These are phyloP conservation scores for Hypoxylon fragiforme DNA, from an alignment of 495 filamentous ascomycete species.

Conservation along the genomic window DNA sequence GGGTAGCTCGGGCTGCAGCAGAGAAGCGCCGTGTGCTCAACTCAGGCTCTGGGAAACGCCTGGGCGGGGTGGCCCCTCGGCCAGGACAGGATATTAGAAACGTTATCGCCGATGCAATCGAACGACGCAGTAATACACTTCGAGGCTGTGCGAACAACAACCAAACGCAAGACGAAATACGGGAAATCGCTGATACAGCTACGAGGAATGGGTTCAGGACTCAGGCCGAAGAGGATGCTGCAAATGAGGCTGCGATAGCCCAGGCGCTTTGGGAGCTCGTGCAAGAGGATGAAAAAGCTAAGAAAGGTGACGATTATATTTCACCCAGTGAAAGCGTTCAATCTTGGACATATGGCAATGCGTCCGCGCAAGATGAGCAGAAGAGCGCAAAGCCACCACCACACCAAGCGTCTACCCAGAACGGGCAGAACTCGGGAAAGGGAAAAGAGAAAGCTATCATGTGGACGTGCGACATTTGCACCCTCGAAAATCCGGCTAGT, in stretches of 20 bases:
- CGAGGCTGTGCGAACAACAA: constrained; percentile 77
- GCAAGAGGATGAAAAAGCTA: constrained; percentile 67
- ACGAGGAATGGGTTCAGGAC: constrained; percentile 76
- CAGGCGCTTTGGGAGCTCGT: constrained; percentile 86
- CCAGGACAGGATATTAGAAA: constrained; percentile 73
- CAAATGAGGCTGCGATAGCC: constrained; percentile 86
- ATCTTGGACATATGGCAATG: background rate
- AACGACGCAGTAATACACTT: constrained; percentile 63
- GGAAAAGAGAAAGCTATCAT: constrained; percentile 31
- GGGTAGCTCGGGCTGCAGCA: constrained; percentile 73
- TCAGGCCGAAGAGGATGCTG: constrained; percentile 84
- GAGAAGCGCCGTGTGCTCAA: constrained; percentile 65
- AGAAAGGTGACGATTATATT: constrained; percentile 67
- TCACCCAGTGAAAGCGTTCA: constrained; percentile 45
- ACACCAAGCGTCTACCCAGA: background rate
- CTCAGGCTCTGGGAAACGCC: constrained; percentile 68
- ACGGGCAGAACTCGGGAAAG: background rate
- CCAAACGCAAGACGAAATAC: constrained; percentile 60
- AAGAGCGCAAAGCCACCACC: background rate
- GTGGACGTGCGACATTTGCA: constrained; percentile 82
- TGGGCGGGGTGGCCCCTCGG: constrained; percentile 66
- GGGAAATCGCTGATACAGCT: constrained; percentile 65
- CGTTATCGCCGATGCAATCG: constrained; percentile 73
- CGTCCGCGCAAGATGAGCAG: background rate
- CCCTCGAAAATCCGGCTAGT: constrained; percentile 73